These are phyloP conservation scores for Zygosaccharomyces lentus DNA, from an alignment of 805 yeast genomes.

Conservation along the genomic window DNA sequence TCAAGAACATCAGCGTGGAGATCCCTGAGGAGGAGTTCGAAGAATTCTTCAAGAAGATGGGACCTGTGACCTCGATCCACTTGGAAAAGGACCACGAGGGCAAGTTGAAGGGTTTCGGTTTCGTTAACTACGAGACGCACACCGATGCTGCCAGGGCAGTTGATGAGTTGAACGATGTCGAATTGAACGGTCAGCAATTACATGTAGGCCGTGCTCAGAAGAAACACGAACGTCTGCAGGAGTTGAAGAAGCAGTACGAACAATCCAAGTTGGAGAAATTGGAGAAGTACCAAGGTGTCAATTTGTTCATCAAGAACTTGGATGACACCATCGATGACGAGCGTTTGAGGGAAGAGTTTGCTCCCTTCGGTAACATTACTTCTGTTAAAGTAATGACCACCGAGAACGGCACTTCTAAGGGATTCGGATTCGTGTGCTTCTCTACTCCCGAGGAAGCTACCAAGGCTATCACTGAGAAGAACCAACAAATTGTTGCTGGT, in stretches of 20 bases:
- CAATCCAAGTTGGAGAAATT: conserved; percentile 85
- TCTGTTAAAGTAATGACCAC: conserved; percentile 96
- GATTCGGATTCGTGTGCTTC: conserved; percentile 98
- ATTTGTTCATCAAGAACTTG: conserved; percentile 93
- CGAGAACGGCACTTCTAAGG: conserved; percentile 92
- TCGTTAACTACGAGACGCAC: conserved; percentile 85
- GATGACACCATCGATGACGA: conserved; percentile 92
- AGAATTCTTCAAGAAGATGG: conserved; percentile 66
- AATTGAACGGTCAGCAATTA: conserved; percentile 76
- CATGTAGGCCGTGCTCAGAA: conserved; percentile 99
- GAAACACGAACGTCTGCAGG: conserved; percentile 96
- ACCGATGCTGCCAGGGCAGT: conserved; percentile 88
- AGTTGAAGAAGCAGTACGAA: conserved; percentile 92
- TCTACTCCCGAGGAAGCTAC: conserved; percentile 98
- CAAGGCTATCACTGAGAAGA: conserved; percentile 97
- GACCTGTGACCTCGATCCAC: conserved; percentile 77
- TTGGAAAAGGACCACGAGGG: conserved; percentile 79
- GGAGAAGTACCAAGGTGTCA: conserved; percentile 94
- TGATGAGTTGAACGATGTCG: conserved; percentile 83
- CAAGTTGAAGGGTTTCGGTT: conserved; percentile 93
- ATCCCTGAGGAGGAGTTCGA: conserved; percentile 66
- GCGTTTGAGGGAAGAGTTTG: conserved; percentile 83
- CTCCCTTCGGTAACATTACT: conserved; percentile 90
- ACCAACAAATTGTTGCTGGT: conserved; percentile 90
- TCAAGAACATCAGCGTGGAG: conserved; percentile 79